Base-by-base conservation (phyloP, 2,329 filamentous ascomycete genomes). In the Cladosporium sp. region DNA sequence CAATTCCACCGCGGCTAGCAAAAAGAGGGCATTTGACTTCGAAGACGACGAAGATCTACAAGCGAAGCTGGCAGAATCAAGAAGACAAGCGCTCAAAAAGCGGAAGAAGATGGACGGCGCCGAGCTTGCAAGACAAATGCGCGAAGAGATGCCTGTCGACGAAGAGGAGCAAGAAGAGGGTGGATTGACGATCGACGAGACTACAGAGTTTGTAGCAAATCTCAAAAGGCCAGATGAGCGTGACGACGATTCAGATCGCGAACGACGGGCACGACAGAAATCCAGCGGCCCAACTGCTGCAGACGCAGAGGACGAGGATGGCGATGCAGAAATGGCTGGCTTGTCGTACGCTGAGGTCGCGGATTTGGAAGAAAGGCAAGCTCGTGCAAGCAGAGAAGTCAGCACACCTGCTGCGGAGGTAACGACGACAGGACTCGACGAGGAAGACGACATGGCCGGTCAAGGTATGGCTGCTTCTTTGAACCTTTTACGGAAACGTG, bases 181-280 rank as follows among this genome's bases (percentile, higher is more conserved):
- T 2, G 93, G 92, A 1, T 79, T 99, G 1, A 84, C 97, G n/a
- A 92, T 99, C 59, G 93, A 97, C 61, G 94, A 97, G 70, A 96
- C 93, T 0, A 92, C 92, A 0, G 92, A 96, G 67, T 99, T 99
- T 67, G 89, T 99, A 30, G 88, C 92, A 25, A 91, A 91, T 57
- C 76, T 99, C 58, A 88, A 88, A 69, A 88, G 88, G 60, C 84
- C 87, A 7, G 73, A 75, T 34, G 76, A 88, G 73, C 75, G 82
- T 8, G 42, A 54, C 38, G 49, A 59, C 8, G 76, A 88, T 73
- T 47, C 42, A 28, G 62, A 60, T 43, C 55, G 59, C 14, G 51
- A 59, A 17, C 49, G 49, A 20, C 40, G 38, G 51, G 55, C 68
- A 63, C 80, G 71, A 68, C 65, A 62, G 51, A 38, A 38, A 40